phyloP scores from a whole-genome alignment of 345 rosid genomes.

The Capsella bursapastoris region DNA sequence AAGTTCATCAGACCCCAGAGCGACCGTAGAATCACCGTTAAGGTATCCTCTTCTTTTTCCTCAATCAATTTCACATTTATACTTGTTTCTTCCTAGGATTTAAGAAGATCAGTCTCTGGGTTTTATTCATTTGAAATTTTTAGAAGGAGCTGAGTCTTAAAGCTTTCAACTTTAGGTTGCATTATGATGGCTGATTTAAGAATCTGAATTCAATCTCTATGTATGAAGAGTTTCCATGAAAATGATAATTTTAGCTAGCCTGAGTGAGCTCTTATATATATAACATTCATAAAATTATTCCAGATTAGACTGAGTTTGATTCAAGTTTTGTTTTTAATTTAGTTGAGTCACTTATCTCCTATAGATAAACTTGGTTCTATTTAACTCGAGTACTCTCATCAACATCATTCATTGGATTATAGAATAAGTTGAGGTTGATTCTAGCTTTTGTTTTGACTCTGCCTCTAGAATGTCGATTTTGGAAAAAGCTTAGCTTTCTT shows the following conservation, averaged over 20 bases:
- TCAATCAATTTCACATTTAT: not conserved
- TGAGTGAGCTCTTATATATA: not conserved
- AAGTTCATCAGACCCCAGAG: constrained; percentile 84
- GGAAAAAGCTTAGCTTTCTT: not conserved
- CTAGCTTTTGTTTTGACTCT: too few relatives aligned
- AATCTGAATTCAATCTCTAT: not conserved
- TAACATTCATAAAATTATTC: not conserved
- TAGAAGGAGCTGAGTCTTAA: constrained; percentile 56
- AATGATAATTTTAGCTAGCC: not conserved
- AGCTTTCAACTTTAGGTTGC: constrained; percentile 37
- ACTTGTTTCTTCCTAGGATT: not conserved
- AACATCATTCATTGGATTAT: too few relatives aligned
- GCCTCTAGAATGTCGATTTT: not conserved
- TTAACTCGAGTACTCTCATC: too few relatives aligned
- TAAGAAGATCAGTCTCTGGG: constrained; percentile 1
- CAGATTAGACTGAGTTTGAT: not conserved
- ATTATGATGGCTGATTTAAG: not conserved
- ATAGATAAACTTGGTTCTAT: too few relatives aligned
- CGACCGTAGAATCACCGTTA: constrained; percentile 75
- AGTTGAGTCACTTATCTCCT: too few relatives aligned
- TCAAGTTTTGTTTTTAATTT: not conserved
- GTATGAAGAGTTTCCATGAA: not conserved
- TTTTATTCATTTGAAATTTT: not conserved
- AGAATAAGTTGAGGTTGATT: too few relatives aligned
- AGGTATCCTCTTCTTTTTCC: constrained; percentile 50